Conservation (phyloP, 202 grass and related monocot genomes). For the Zoysia matrella region DNA sequence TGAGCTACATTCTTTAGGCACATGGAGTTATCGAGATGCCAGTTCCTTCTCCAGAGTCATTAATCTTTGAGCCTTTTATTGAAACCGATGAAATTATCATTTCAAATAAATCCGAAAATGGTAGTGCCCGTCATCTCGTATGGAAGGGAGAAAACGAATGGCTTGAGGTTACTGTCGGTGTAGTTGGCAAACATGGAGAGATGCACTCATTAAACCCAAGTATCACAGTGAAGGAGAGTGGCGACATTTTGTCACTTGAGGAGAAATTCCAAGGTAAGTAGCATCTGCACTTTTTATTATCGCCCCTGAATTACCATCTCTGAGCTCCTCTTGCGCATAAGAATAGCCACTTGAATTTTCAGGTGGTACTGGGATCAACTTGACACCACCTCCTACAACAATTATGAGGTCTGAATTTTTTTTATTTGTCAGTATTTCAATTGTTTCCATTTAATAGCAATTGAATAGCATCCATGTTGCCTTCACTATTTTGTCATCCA, state of each 20-base stretch:
- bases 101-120: conserved; percentile 60
- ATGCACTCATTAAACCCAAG: conserved; percentile 92
- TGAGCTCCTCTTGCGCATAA: neutral
- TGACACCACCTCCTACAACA: conserved; percentile 85
- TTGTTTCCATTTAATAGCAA: neutral
- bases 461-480: too few species aligned
- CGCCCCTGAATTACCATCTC: neutral
- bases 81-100: conserved; percentile 93
- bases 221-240: conserved; percentile 94
- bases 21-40: conserved; percentile 99
- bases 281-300: neutral
- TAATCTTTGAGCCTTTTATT: conserved; percentile 94
- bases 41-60: conserved; percentile 64
- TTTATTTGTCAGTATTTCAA: neutral
- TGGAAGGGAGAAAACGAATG: conserved; percentile 83
- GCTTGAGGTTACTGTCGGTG: conserved; percentile 90
- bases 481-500: neutral
- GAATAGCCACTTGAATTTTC: conserved; percentile 34
- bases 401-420: conserved; percentile 68
- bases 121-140: conserved; percentile 53
- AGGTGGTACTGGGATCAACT: conserved; percentile 97
- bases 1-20: conserved; percentile 53
- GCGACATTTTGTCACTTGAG: conserved; percentile 95
- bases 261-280: conserved; percentile 96
- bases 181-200: conserved; percentile 73